Evolutionary conservation across 495 filamentous ascomycete genomes (phyloP), one percentile per base, ranked within the genome.

Genomic region (Oleoguttula mirabilis): DNA sequence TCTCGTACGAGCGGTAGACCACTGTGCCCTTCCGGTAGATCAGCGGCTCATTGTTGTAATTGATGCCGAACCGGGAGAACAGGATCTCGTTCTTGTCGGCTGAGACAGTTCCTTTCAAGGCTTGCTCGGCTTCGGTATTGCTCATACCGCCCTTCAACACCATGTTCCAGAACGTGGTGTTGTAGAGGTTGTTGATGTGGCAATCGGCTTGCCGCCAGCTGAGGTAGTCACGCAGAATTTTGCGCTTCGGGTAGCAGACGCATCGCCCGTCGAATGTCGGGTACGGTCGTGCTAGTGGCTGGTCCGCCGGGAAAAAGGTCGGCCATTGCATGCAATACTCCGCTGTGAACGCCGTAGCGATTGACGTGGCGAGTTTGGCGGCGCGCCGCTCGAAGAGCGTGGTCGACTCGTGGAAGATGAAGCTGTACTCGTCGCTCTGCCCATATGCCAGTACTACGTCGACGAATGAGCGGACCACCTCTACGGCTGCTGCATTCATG

Each of bases 111-210:
- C 88, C 87, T 79, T 92, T 76, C 21, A 96, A 67, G 37, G 71
- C 72, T 52, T 78, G 70, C 58, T 94, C 90, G 0, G 90, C 90
- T 51, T 84, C 77, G 15, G 72, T 78, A 7, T 71, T 69, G 35
- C 72, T 75, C 67, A 90, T 72, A 0, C 79, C 82, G 0, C 86
- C 88, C 31, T 75, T 64, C 39, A 79, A 72, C 19, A 95, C 79
- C 54, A 96, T 67, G 0, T 79, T 69, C 90, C 90, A 96, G 57
- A 95, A 96, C 0, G 86, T 88, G 0, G 90, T 98, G 55, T 98
- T 98, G 60, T 94, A 95, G 12, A 96, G 69, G 56, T 98, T 98
- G 60, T 98, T 98, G 52, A 98, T 88, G 60, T 98, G 90, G 55
- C 88, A 96, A 59, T 98, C 90, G 24, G 82, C 90, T 62, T 98